Base-by-base conservation (phyloP, 2,329 filamentous ascomycete species). In the Whalleya microplaca region DNA sequence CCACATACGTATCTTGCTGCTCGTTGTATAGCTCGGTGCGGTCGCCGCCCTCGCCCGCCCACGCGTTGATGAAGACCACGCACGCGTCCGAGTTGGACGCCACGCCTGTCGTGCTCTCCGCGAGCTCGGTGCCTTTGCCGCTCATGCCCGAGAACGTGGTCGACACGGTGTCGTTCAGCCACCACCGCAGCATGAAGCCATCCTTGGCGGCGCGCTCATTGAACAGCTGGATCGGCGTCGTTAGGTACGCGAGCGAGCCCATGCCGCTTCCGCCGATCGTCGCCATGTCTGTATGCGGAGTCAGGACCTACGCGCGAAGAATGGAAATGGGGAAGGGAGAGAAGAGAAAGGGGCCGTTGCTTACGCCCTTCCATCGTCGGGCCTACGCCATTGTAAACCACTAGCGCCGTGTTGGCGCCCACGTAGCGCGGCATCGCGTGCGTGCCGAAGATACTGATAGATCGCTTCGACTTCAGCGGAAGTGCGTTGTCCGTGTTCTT, bases 401-500 rank as follows among this genome's bases (percentile, higher is more conserved):
- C 40, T 21, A 48, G 48, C 2, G 19, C 50, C 14, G 23, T 48
- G 48, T 42, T 53, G 20, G 56, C 21, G 18, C 56, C 50, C 21
- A 47, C 4, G 7, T 51, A 51, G 14, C 48, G 53, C 27, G 45
- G 53, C 27, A 27, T 79, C 16, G 86, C 86, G 87, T 83, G 62
- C 80, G 74, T 27, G 72, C 81, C 47, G 80, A 80, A 60, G 76
- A 78, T 52, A 72, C 78, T 68, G 84, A 81, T 64, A 10, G 62
- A 59, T 2, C 43, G 41, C 2, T 58, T 53, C 41, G 78, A 74
- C 61, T 77, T 84, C 55, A 88, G 73, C 1, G 86, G 86, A n/a
- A 89, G 73, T n/a, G 76, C 77, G 21, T 77, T 48, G 41, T 56
- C 49, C 27, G 51, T 56, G 71, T 89, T 89, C 76, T 89, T 90